Evolutionary conservation across 768 basidiomycete species (phyloP).

Genomic region (Psilocybe cyanescens): DNA sequence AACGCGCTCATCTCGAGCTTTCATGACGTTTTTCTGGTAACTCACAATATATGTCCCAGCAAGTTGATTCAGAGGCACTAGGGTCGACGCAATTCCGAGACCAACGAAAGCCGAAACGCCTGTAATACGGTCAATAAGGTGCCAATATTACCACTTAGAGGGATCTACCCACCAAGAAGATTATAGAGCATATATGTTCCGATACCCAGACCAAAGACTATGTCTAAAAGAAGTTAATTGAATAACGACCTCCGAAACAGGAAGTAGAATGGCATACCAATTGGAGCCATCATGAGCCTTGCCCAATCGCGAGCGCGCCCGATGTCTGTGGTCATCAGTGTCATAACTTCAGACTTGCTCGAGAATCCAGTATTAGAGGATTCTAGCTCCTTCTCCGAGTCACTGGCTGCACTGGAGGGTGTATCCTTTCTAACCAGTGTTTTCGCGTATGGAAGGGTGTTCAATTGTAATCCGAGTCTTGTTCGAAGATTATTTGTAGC

Average conservation of each 20-base stretch:
- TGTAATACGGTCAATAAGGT: background rate
- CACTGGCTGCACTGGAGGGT: constrained; percentile 7
- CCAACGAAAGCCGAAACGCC: constrained; percentile 22
- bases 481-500: constrained; percentile 17
- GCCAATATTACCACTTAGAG: background rate
- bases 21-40: constrained; percentile 55
- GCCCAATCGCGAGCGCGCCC: constrained; percentile 8
- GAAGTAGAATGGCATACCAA: background rate
- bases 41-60: constrained; percentile 18
- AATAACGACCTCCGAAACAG: background rate
- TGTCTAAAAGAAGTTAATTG: constrained; percentile 7
- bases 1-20: constrained; percentile 73
- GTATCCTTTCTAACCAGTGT: constrained; percentile 22
- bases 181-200: constrained; percentile 20
- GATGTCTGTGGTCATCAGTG: constrained; percentile 17
- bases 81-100: constrained; percentile 15
- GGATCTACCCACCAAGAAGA: constrained; percentile 14
- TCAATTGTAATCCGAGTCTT: constrained; percentile 20
- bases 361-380: constrained; percentile 3
- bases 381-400: background rate
- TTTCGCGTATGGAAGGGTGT: constrained; percentile 20
- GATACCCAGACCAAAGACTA: constrained; percentile 20
- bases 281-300: constrained; percentile 11
- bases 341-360: constrained; percentile 19
- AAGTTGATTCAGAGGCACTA: constrained; percentile 22